Percentiles rank a stretch among this genome's conserved stretches.
phyloP scores from a whole-genome alignment of 1,284 basidiomycete species.

The Cronartium ribicola region DNA sequence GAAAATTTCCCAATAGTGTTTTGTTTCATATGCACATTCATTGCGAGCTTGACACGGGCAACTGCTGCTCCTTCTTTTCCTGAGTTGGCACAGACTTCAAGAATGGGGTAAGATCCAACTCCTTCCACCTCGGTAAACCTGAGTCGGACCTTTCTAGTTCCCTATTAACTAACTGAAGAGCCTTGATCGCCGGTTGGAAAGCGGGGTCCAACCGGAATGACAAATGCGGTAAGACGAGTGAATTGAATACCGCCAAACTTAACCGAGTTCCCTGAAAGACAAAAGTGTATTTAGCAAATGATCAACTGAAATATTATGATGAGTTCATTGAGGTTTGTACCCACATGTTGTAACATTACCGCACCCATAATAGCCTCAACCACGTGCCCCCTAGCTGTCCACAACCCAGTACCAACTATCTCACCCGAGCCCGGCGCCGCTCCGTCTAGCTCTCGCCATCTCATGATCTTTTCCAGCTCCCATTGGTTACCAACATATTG shows the following conservation, averaged over 20 bases:
- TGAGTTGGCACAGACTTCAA: background rate
- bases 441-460: conserved; percentile 36
- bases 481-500: conserved; percentile 41
- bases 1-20: too few species aligned
- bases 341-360: conserved; percentile 33
- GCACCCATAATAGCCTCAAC: conserved; percentile 39
- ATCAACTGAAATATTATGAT: background rate
- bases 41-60: too few species aligned
- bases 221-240: conserved; percentile 35
- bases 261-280: conserved; percentile 28
- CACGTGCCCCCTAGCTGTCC: conserved; percentile 37
- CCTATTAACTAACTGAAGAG: conserved; percentile 14
- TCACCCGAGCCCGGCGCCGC: background rate
- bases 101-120: conserved; percentile 10
- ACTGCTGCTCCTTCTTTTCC: too few species aligned
- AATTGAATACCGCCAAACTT: conserved; percentile 35
- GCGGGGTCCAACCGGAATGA: conserved; percentile 26
- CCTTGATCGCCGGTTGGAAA: conserved; percentile 33
- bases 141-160: conserved; percentile 8
- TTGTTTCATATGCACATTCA: too few species aligned
- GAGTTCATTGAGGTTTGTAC: background rate
- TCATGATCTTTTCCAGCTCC: conserved; percentile 42
- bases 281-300: background rate
- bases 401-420: conserved; percentile 14
- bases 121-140: conserved; percentile 12